Evolutionary conservation across 306 rosid species (phyloP).

Genomic region (Luffa aegyptiaca): DNA sequence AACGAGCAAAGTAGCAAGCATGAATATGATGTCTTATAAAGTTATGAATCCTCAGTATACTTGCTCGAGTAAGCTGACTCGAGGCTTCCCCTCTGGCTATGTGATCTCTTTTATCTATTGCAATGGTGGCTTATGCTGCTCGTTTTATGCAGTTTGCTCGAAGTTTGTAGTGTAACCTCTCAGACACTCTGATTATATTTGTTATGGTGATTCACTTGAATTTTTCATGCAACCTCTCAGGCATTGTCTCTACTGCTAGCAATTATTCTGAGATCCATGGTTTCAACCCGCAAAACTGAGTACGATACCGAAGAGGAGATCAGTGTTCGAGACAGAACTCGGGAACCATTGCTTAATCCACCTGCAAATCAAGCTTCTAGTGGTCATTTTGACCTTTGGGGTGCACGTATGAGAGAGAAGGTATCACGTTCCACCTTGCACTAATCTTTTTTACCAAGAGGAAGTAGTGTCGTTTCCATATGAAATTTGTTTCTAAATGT

Average conservation of each 20-base stretch:
- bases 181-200: background rate
- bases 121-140: background rate
- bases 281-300: constrained; percentile 42
- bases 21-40: background rate
- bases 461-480: background rate
- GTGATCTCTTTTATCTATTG: background rate
- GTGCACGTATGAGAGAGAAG: constrained; percentile 78
- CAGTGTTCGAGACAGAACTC: constrained; percentile 34
- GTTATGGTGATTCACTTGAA: background rate
- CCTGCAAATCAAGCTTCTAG: constrained; percentile 53
- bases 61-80: background rate
- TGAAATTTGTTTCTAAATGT: background rate
- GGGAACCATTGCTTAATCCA: constrained; percentile 63
- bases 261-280: constrained; percentile 52
- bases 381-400: constrained; percentile 64
- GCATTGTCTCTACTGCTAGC: constrained; percentile 66
- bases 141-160: background rate
- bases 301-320: constrained; percentile 44
- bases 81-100: background rate
- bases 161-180: background rate
- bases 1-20: background rate
- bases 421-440: constrained; percentile 27
- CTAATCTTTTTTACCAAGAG: background rate
- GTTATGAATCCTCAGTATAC: background rate
- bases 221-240: constrained; percentile 37